Base-by-base conservation (phyloP, 139 green algal genomes). In the Coelastrella sp. region DNA sequence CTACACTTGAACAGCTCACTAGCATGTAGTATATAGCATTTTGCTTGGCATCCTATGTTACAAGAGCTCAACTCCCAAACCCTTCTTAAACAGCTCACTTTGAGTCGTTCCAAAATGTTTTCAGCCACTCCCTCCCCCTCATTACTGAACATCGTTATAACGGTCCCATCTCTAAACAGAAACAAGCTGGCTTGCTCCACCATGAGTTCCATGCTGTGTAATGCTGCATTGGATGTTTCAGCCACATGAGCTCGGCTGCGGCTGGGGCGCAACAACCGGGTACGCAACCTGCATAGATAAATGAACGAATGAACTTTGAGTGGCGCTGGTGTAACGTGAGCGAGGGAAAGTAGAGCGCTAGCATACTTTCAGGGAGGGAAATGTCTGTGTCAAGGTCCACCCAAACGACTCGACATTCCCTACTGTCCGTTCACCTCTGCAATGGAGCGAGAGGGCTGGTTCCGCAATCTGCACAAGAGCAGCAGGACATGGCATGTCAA, bases 141-240 rank as follows among this genome's bases (percentile, higher is more conserved):
- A 11, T 73, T 54, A 8, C 16, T 32, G 82, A 92, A 92, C 58
- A 92, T 68, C 16, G 19, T 89, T 7, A 92, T 59, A 7, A 92
- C 80, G 5, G 89, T 92, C 73, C 82, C 80, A 47, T 88, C 89
- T 5, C 68, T 75, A 54, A 88, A 88, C 68, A 87, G 64, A 68
- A 87, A 87, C 11, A 87, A 22, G 64, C 81, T 87, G 7, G 81
- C 81, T 68, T 87, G 81, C 64, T 87, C 81, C 22, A 87, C 81
- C 64, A 61, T 57, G 57, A 77, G 81, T 64, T 87, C 61, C 81
- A 87, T 87, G 5, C 60, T 68, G 23, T 87, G 81, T 64, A 87
- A 64, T 5, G 23, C 5, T 0, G 81, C 83, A 5, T 73, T 13
- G 19, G 56, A 60, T 20, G n/a, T 22, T 20, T 58, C 80, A 73